Base-by-base conservation (phyloP, 495 filamentous ascomycete genomes). In the Hypoxylon fuscum region DNA sequence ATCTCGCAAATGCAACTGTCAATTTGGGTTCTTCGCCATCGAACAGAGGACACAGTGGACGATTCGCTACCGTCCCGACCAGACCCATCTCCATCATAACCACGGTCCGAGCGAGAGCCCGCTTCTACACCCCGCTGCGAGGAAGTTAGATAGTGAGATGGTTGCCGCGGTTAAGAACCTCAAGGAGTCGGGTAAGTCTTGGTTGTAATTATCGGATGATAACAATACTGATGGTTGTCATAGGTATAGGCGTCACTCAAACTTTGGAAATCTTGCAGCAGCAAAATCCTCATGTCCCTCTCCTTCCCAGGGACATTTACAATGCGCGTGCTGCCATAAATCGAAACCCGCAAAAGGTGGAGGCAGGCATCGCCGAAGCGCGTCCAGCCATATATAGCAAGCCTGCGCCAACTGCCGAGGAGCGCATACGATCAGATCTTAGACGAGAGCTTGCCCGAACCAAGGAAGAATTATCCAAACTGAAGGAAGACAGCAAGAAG, bases 271-370 rank as follows among this genome's bases (percentile, higher is more conserved):
- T 83, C 17, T 68, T 85, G 21, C 82, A 85, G 35, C 74, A 75
- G n/a, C 79, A 82, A 20, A 79, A 83, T 37, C 82, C 82, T 6
- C 75, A 80, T 42, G 81, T 82, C 7, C 81, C 78, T 12, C 75
- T 82, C 8, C 76, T 85, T 5, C 81, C 82, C 0, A 72, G 82
- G 21, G 82, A 85, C 55, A 84, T 85, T 31, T 85, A 85, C 60
- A 85, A 85, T 49, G 82, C 82, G 1, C 73, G 82, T 18, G 82
- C 82, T 15, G 82, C 82, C 37, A 83, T 85, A 59, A 83, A 81
- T 56, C 80, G 82, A 8, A 83, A 85, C 51, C 81, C 81, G n/a
- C 74, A 78, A 43, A 83, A 82, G 49, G 80, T 83, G 0, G 78
- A 79, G 21, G 75, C 76, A 7, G 80, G 72, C 8, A 72, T 83